These are phyloP conservation scores for Cornus kousa DNA, from an alignment of 148 eudicot genomes.

Conservation along the genomic window DNA sequence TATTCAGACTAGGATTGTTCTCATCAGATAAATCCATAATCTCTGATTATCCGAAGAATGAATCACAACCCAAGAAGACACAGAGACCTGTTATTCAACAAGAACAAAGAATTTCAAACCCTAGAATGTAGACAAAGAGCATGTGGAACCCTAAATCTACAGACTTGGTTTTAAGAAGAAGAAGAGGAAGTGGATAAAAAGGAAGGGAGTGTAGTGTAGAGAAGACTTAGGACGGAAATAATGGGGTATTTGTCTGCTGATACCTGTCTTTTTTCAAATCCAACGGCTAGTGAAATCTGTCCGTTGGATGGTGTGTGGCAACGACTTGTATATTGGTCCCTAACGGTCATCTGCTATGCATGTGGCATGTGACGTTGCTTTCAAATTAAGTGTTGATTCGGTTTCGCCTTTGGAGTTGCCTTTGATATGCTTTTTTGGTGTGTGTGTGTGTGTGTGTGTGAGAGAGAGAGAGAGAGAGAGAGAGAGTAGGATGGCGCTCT, in stretches of 20 bases:
- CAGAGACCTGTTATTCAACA: constrained; percentile 4
- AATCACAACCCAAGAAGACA: constrained; percentile 16
- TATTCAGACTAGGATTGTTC: constrained; percentile 34
- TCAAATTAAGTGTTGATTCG: constrained; percentile 14
- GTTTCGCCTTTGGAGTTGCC: too few relatives aligned
- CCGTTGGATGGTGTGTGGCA: constrained; percentile 39
- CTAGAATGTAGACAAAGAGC: constrained; percentile 15
- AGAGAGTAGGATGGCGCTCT: not conserved
- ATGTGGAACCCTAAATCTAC: constrained; percentile 7
- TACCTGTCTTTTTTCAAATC: constrained; percentile 33
- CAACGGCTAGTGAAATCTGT: constrained; percentile 61
- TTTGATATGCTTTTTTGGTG: not conserved
- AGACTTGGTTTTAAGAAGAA: constrained; percentile 1
- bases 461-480: too few relatives aligned
- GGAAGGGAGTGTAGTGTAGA: not conserved
- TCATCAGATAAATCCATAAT: constrained; percentile 39
- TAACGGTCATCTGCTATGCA: constrained; percentile 43
- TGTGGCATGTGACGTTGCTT: constrained; percentile 11
- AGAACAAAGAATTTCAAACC: constrained; percentile 9
- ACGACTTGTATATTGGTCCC: constrained; percentile 2
- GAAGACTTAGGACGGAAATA: constrained; percentile 16
- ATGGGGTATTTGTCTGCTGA: constrained; percentile 39
- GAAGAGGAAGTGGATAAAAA: not conserved
- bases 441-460: not conserved
- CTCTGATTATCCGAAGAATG: constrained; percentile 1